Evolutionary conservation across 257 asterid species (phyloP), one percentile per base, ranked within the genome.

Genomic region (Echites panduratus): DNA sequence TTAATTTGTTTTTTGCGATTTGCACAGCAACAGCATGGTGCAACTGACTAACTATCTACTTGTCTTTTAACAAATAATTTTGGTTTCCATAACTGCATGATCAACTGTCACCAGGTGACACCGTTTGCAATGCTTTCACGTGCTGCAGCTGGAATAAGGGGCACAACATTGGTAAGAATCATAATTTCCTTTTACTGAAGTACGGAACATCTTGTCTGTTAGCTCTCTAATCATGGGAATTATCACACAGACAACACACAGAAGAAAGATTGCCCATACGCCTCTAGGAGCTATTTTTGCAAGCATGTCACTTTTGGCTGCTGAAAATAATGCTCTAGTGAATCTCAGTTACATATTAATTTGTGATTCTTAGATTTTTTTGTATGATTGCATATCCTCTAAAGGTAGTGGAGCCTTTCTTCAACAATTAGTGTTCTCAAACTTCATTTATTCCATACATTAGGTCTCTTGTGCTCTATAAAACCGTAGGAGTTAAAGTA

Each of bases 101-200:
- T 58, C 24, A 50, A 56, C 67, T 74, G 58, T 72, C 56, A 61
- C 73, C 89, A 94, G 98, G 97, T 94, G 79, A 94, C 99, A 19
- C 99, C 96, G 4, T 88, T 86, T 84, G 99, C 97, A 50, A 79
- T 91, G 91, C 89, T 94, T 66, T 90, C 99, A 12, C 98, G 99
- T 63, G 80, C 97, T 35, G 97, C 98, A 14, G 97, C 99, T 74
- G 99, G 99, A 73, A 94, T 94, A 76, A 81, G 99, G 84, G 99
- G 98, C 75, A 84, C 97, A n/a, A 94, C 98, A 72, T 68, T 93
- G 96, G 98, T 93, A 80, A 81, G 86, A 16, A 4, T 26, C 17
- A 7, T 29, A 3, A 17, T 61, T 43, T 17, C 22, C 68, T 63
- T 32, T 32, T 32, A 32, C 38, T 32, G 38, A 32, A 1, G 38